Evolutionary conservation across 2,329 filamentous ascomycete genomes (phyloP), one percentile per base, ranked within the genome.

Genomic region (Fonsecaea nubica): DNA sequence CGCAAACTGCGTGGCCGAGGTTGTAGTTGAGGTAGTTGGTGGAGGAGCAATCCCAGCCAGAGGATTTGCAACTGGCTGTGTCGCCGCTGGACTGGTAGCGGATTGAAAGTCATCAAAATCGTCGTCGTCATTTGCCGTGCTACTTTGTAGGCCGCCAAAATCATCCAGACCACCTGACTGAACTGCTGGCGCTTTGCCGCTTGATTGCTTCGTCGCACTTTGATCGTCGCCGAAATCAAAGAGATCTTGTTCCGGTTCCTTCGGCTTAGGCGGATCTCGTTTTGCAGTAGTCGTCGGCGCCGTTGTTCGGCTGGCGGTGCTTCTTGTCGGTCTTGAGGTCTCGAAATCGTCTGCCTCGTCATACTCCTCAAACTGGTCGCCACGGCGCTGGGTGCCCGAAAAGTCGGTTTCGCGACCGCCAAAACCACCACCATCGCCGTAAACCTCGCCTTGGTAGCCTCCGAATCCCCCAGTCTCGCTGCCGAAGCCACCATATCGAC

Each of bases 61-160:
- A 30, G 79, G 74, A 25, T 77, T 75, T 7, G 77, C 67, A 21
- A 76, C 72, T 32, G 76, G 68, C n/a, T 75, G 73, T 59, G 74
- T 71, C 53, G 76, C 78, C 13, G 82, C 75, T 32, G 87, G 81
- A 3, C 90, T 87, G 2, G 90, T 82, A 13, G 94, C 94, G 21
- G 93, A 96, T 78, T 97, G 92, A 84, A 98, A 98, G 76, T 99
- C 95, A 76, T 98, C 95, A 75, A 98, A 98, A 70, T 97, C 95
- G 72, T 97, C 94, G 69, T 92, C 90, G 59, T 87, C 88, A 50
- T 82, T 82, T 55, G 80, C 81, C 9, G 85, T 58, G 35, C 58
- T 66, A 25, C 62, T 82, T 69, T 80, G 75, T 69, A 81, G 76
- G 57, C 78, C 77, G 45, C 78, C 80, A 71, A 82, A 80, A 63